These are phyloP conservation scores for Zymoseptoria ardabiliae DNA, from an alignment of 2,329 filamentous ascomycete genomes.

Conservation along the genomic window DNA sequence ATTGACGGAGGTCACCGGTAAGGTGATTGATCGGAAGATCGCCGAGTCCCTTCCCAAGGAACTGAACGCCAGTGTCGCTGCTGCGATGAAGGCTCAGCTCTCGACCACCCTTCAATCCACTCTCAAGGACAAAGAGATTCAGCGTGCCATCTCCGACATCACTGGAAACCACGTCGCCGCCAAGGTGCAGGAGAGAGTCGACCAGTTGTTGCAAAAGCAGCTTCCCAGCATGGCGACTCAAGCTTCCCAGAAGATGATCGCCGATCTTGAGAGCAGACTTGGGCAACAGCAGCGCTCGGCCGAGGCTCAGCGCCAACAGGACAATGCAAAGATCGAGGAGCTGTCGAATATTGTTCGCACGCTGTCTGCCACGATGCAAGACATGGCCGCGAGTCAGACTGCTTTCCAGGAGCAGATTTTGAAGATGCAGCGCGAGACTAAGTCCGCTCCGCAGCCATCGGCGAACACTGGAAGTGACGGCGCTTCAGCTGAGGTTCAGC, in stretches of 20 bases:
- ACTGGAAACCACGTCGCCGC: conserved; percentile 59
- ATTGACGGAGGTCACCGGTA: conserved; percentile 59
- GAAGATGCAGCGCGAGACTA: conserved; percentile 36
- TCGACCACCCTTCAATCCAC: conserved; percentile 60
- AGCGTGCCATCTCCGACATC: conserved; percentile 65
- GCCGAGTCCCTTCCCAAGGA: conserved; percentile 59
- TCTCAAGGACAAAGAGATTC: conserved; percentile 65
- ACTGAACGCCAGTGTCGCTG: conserved; percentile 59
- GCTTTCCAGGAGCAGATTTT: conserved; percentile 55
- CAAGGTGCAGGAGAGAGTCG: conserved; percentile 63
- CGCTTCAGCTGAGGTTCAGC: conserved; percentile 29
- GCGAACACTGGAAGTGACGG: conserved; percentile 7
- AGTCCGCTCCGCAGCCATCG: conserved; percentile 35
- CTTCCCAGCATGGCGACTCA: conserved; percentile 28
- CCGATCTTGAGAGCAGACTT: conserved; percentile 59
- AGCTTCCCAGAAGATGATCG: conserved; percentile 59
- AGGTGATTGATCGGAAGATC: conserved; percentile 65
- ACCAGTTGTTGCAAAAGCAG: conserved; percentile 49
- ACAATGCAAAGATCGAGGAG: conserved; percentile 62
- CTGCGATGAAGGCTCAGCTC: conserved; percentile 64
- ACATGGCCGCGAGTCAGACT: conserved; percentile 61
- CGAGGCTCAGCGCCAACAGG: conserved; percentile 46
- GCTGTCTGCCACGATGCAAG: conserved; percentile 61
- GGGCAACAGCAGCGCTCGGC: conserved; percentile 45
- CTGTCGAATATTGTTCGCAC: conserved; percentile 60